Evolutionary conservation across 768 basidiomycete genomes (phyloP).

Genomic region (Tephrocybe sp.): DNA sequence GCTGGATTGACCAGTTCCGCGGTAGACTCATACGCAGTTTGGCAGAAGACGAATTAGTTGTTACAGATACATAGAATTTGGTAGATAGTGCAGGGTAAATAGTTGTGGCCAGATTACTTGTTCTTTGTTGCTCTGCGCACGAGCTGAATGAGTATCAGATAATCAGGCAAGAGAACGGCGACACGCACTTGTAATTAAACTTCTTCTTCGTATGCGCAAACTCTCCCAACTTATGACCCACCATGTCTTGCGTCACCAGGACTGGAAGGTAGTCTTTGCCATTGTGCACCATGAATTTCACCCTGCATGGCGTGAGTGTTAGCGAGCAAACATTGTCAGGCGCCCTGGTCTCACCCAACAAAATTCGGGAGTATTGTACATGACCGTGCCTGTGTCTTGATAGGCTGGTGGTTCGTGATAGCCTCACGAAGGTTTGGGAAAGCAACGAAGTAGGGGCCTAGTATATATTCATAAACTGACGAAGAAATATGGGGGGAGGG

Average conservation of each 20-base stretch:
- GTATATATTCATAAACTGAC: neutral
- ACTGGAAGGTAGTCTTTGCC: conserved; percentile 89
- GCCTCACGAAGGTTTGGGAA: conserved; percentile 88
- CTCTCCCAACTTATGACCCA: conserved; percentile 96
- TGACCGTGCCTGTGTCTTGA: conserved; percentile 82
- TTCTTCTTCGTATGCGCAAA: conserved; percentile 88
- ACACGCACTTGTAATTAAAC: conserved; percentile 79
- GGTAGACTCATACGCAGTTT: too few species aligned
- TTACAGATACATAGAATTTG: neutral
- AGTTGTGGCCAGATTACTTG: conserved; percentile 8
- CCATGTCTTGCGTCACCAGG: conserved; percentile 92
- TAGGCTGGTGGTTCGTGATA: conserved; percentile 75
- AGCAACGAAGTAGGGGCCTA: conserved; percentile 93
- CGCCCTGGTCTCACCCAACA: conserved; percentile 90
- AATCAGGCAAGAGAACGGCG: neutral
- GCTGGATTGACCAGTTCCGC: too few species aligned
- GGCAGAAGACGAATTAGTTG: conserved; percentile 4
- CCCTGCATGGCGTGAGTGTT: conserved; percentile 41
- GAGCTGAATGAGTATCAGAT: neutral
- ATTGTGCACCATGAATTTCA: conserved; percentile 92
- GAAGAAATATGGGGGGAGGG: neutral
- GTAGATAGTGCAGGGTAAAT: neutral
- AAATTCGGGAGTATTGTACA: conserved; percentile 96
- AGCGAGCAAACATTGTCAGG: too few species aligned
- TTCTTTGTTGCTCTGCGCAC: conserved; percentile 19